Evolutionary conservation across 2,329 filamentous ascomycete species (phyloP).

Genomic region (Xylariaceae sp.): DNA sequence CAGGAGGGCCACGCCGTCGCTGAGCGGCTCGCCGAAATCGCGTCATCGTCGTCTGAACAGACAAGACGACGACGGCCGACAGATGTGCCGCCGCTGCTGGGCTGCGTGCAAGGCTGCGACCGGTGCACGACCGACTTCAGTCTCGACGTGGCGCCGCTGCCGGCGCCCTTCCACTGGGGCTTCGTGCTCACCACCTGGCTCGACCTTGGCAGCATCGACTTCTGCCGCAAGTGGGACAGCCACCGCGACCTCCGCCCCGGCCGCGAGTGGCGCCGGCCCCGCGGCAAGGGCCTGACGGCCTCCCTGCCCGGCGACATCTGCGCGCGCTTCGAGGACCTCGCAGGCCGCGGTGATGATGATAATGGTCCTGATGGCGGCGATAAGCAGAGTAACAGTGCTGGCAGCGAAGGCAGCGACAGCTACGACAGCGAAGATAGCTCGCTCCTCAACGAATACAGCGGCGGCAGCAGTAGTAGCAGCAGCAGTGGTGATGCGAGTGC

Average conservation of each 20-base stretch:
- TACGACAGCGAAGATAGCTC: too few relatives aligned
- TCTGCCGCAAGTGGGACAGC: conserved; percentile 17
- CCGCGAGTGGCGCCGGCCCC: conserved; percentile 5
- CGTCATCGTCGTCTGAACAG: conserved; percentile 1
- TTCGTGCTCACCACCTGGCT: conserved; percentile 18
- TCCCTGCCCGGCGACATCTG: conserved; percentile 7
- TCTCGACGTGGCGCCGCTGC: conserved; percentile 13
- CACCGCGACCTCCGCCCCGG: conserved; percentile 12
- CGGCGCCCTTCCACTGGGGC: conserved; percentile 17
- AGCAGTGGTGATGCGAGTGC: too few relatives aligned
- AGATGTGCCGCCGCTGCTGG: conserved; percentile 9
- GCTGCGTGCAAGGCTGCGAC: conserved; percentile 11
- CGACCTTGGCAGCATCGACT: conserved; percentile 15
- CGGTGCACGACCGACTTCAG: conserved; percentile 17
- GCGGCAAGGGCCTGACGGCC: conserved; percentile 4
- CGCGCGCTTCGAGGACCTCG: conserved; percentile 12
- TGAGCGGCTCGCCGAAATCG: conserved; percentile 10
- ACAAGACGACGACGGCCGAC: conserved; percentile 7
- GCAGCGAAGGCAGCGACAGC: too few relatives aligned
- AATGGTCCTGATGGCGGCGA: too few relatives aligned
- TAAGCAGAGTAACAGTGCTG: too few relatives aligned
- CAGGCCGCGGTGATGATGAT: too few relatives aligned
- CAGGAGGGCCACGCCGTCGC: conserved; percentile 12
- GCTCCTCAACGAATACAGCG: too few relatives aligned
- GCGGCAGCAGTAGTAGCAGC: too few relatives aligned